Evolutionary conservation across 352 stramenopile genomes (phyloP).

Genomic region (Globisporangium apiculatum): DNA sequence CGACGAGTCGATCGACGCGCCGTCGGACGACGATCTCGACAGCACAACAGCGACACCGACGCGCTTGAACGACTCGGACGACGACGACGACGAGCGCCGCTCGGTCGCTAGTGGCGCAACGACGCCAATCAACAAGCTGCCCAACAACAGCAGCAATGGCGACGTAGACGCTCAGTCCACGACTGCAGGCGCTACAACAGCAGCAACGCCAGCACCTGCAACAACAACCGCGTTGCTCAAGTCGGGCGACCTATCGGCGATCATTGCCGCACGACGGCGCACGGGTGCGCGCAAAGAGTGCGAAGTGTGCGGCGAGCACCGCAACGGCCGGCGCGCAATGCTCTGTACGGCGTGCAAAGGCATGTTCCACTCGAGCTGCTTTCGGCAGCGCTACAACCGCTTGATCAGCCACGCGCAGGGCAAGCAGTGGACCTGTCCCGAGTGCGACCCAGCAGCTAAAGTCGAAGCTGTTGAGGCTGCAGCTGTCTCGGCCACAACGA

Average conservation of each 20-base stretch:
- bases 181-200: slow-evolving; percentile 6
- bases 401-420: slow-evolving; percentile 36
- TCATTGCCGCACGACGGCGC: slow-evolving; percentile 58
- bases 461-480: slow-evolving; percentile 8
- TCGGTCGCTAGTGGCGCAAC: no score
- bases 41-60: slow-evolving; percentile 39
- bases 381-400: slow-evolving; percentile 71
- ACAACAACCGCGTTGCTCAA: slow-evolving; percentile 25
- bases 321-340: slow-evolving; percentile 69
- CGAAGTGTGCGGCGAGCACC: slow-evolving; percentile 63
- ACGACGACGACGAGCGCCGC: slow-evolving; percentile 13
- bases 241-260: slow-evolving; percentile 44
- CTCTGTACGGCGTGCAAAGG: slow-evolving; percentile 73
- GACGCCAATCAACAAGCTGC: no score
- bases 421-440: slow-evolving; percentile 77
- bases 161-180: no score
- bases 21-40: slow-evolving; percentile 71
- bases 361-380: slow-evolving; percentile 84
- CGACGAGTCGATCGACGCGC: slow-evolving; percentile 64
- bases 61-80: slow-evolving; percentile 36
- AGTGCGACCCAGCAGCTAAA: slow-evolving; percentile 52
- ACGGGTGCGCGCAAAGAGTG: slow-evolving; percentile 67
- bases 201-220: slow-evolving; percentile 2
- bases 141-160: no score
- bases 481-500: slow-evolving; percentile 6